Percentiles rank a stretch among this genome's conserved stretches.
These are phyloP conservation scores for Yamadazyma dushanensis DNA, from an alignment of 1,139 yeast species.

Conservation along the genomic window DNA sequence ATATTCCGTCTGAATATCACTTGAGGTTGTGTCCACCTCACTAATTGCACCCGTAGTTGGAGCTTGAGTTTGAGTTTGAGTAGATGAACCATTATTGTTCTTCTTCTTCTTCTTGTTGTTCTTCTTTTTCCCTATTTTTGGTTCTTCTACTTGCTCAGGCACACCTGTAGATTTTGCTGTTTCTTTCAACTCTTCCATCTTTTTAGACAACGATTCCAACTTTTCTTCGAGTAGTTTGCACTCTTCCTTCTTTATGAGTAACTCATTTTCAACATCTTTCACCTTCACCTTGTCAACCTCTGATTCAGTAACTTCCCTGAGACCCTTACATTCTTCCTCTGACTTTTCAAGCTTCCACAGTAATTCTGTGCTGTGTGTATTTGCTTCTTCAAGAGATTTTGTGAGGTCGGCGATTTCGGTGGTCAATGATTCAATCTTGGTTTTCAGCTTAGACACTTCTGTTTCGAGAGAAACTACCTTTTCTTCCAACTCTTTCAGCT, in stretches of 20 bases:
- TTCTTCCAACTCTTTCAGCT: neutral
- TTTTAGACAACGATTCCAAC: constrained; percentile 5
- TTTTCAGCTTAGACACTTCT: neutral
- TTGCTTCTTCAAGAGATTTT: neutral
- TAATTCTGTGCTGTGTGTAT: neutral
- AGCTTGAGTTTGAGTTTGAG: neutral
- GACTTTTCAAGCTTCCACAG: neutral
- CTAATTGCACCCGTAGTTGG: too few relatives aligned
- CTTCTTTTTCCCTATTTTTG: constrained; percentile 12
- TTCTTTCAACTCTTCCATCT: constrained; percentile 6
- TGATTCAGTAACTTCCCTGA: constrained; percentile 2
- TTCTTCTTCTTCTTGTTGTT: constrained; percentile 17
- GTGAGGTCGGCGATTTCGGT: neutral
- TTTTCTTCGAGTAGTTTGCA: constrained; percentile 8
- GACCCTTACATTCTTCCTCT: constrained; percentile 8
- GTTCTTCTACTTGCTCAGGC: neutral
- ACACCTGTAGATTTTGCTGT: neutral
- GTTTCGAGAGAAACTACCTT: neutral
- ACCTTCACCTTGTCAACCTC: neutral
- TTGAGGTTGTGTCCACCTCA: constrained; percentile 5
- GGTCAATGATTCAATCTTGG: neutral
- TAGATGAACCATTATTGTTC: constrained; percentile 1
- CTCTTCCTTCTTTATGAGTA: constrained; percentile 1
- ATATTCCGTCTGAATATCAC: constrained; percentile 13
- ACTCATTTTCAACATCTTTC: neutral